Evolutionary conservation across 1,284 basidiomycete species (phyloP).

Genomic region (Ustilago loliicola): DNA sequence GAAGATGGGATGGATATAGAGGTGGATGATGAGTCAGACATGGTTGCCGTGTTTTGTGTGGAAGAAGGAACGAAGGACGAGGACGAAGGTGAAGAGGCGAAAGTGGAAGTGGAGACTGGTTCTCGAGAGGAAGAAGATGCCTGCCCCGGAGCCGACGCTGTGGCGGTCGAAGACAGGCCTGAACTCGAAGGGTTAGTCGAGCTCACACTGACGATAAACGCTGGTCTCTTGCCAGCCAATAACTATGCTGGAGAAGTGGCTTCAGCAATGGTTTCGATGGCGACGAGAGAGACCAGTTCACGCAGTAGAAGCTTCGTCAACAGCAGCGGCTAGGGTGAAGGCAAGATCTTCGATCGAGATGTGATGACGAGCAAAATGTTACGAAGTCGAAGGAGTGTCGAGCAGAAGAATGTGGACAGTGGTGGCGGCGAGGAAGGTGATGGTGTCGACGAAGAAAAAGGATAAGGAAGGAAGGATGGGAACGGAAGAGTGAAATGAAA

Average conservation of each 20-base stretch:
- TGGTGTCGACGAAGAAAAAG: background rate
- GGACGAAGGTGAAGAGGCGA: conserved; percentile 7
- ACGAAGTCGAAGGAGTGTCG: background rate
- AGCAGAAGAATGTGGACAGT: background rate
- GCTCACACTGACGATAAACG: conserved; percentile 31
- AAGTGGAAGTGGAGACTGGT: conserved; percentile 9
- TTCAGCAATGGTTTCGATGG: conserved; percentile 1
- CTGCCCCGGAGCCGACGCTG: conserved; percentile 28
- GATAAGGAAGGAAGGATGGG: background rate
- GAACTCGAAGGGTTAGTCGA: conserved; percentile 25
- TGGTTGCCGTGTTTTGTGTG: conserved; percentile 20
- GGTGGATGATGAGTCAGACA: conserved; percentile 37
- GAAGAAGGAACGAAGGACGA: conserved; percentile 14
- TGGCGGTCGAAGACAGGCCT: conserved; percentile 35
- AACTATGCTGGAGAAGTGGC: background rate
- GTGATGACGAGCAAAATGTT: background rate
- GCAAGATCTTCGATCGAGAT: background rate
- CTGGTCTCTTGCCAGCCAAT: conserved; percentile 26
- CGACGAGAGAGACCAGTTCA: background rate
- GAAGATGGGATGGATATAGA: conserved; percentile 15
- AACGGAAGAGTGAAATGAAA: background rate
- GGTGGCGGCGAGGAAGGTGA: background rate
- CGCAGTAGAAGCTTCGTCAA: conserved; percentile 3
- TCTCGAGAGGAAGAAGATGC: conserved; percentile 19
- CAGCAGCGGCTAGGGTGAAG: background rate